A percentile compares a stretch with the other conserved stretches of the same genome.
These are phyloP conservation scores for Paramecium sonneborni DNA, from an alignment of 73 alveolate genomes.

Conservation along the genomic window DNA sequence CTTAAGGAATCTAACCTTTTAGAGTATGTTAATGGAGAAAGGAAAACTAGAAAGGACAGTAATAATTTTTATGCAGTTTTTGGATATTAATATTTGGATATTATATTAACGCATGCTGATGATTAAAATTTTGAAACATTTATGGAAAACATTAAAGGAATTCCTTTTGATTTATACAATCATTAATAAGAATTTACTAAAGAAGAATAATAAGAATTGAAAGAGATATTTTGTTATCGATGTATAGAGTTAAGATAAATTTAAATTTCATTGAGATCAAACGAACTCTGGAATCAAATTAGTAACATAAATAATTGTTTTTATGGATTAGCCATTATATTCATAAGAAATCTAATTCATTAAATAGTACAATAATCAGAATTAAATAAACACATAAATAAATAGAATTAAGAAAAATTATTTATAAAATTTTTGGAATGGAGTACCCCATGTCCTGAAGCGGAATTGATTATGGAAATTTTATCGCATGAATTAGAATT, in stretches of 20 bases:
- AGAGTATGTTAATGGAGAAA: background rate
- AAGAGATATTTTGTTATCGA: constrained; percentile 4
- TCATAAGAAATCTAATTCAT: background rate
- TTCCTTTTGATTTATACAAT: background rate
- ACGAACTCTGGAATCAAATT: background rate
- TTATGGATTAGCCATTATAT: constrained; percentile 27
- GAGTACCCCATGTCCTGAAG: background rate
- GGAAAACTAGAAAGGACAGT: background rate
- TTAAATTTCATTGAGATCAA: background rate
- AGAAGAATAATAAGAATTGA: constrained; percentile 17
- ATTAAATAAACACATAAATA: background rate
- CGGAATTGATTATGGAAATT: background rate
- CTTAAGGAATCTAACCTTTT: background rate
- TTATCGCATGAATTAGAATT: background rate
- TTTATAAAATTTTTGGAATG: background rate
- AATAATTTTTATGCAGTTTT: background rate
- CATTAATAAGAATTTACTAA: background rate
- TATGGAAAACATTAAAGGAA: constrained; percentile 6
- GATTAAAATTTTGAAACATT: constrained; percentile 23
- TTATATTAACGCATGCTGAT: background rate
- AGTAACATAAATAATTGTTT: background rate
- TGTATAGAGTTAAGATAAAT: background rate
- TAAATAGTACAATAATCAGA: background rate
- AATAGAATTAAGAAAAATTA: background rate
- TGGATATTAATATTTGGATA: background rate